A percentile compares a stretch with the other conserved stretches of the same genome.
phyloP scores from a whole-genome alignment of 2,329 filamentous ascomycete genomes.

The Trichoderma cornu-damae region DNA sequence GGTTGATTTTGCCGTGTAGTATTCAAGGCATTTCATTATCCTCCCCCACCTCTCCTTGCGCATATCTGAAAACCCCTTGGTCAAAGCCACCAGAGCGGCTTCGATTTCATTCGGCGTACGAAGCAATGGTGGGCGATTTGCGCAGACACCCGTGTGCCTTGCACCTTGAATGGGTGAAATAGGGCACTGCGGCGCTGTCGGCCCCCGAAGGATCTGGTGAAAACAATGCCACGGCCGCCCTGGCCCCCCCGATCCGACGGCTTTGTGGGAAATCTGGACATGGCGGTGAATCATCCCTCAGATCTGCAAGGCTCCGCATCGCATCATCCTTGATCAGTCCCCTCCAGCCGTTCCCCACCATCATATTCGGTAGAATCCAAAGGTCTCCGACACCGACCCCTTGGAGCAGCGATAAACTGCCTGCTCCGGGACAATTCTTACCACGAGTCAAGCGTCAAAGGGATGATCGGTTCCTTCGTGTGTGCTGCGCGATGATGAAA shows the following conservation, averaged over 20 bases:
- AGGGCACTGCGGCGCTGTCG: too few relatives aligned
- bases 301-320: constrained; percentile 10
- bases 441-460: not conserved
- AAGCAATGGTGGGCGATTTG: not conserved
- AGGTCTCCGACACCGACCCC: not conserved
- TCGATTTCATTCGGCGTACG: not conserved
- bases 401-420: not conserved
- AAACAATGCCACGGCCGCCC: not conserved
- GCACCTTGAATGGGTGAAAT: not conserved
- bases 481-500: not conserved
- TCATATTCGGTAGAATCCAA: not conserved
- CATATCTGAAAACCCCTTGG: not conserved
- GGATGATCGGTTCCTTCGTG: not conserved
- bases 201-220: not conserved
- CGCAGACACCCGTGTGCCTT: not conserved
- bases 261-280: not conserved
- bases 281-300: constrained; percentile 12
- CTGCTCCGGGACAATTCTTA: not conserved
- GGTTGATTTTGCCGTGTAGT: too few relatives aligned
- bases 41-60: not conserved
- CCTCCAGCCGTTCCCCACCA: not conserved
- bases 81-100: not conserved
- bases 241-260: not conserved
- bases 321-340: not conserved
- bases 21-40: too few relatives aligned